Conservation (phyloP, 441 rosid species). For the Eruca vesicaria region DNA sequence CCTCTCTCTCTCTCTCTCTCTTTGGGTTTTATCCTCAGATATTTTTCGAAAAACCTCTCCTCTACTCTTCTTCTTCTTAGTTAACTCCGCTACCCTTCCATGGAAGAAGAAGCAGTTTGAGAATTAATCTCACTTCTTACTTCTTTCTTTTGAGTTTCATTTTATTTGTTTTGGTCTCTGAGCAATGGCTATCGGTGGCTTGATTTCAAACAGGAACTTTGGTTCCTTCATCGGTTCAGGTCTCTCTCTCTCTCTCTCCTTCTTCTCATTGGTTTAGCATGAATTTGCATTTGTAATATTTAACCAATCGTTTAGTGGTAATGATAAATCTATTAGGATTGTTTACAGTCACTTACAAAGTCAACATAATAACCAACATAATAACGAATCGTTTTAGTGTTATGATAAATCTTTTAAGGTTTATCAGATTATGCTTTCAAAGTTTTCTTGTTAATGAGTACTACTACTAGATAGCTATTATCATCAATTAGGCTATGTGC, state of each 20-base stretch:
- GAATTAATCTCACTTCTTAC: background rate
- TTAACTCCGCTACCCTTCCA: constrained; percentile 17
- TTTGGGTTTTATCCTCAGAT: constrained; percentile 22
- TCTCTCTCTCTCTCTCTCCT: constrained; percentile 16
- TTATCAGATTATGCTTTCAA: too few relatives aligned
- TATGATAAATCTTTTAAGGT: too few relatives aligned
- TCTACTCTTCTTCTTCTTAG: background rate
- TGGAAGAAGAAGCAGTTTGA: constrained; percentile 33
- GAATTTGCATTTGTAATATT: constrained; percentile 1
- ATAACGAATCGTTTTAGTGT: too few relatives aligned
- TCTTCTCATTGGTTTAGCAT: background rate
- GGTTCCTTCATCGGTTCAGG: constrained; percentile 74
- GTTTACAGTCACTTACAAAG: too few relatives aligned
- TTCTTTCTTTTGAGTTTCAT: background rate
- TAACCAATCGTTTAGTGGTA: background rate
- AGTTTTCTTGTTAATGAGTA: too few relatives aligned
- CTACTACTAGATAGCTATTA: too few relatives aligned
- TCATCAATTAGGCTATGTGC: background rate
- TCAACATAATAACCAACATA: too few relatives aligned
- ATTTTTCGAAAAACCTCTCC: background rate
- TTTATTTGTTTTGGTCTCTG: background rate
- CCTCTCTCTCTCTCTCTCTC: constrained; percentile 6
- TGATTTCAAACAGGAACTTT: constrained; percentile 69
- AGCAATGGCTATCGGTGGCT: constrained; percentile 61
- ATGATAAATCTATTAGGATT: background rate